Evolutionary conservation across 805 yeast species (phyloP).

Genomic region (Brettanomyces naardenensis): DNA sequence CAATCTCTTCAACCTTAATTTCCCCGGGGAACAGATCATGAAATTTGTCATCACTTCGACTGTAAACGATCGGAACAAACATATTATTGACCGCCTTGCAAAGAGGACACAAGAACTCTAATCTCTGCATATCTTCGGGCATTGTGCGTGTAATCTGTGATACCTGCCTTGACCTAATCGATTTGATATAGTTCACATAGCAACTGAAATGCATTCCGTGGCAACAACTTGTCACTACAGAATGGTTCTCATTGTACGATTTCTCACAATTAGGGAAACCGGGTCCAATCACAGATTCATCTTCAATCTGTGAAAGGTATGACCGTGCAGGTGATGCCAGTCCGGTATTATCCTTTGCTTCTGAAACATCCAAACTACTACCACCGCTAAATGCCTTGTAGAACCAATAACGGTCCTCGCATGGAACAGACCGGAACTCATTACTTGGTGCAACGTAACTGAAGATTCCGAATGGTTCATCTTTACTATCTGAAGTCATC

Average conservation of each 20-base stretch:
- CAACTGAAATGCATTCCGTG: conserved; percentile 90
- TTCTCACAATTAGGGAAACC: conserved; percentile 46
- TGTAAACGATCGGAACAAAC: conserved; percentile 71
- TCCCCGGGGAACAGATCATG: conserved; percentile 9
- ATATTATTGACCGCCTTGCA: conserved; percentile 83
- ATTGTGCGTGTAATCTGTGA: conserved; percentile 74
- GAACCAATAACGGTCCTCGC: conserved; percentile 50
- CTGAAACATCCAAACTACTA: conserved; percentile 27
- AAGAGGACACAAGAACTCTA: conserved; percentile 81
- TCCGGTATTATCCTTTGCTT: conserved; percentile 1
- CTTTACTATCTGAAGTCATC: conserved; percentile 51
- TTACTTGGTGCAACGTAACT: conserved; percentile 52
- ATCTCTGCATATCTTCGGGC: conserved; percentile 64
- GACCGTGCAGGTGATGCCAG: conserved; percentile 4
- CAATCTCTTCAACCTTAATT: conserved; percentile 4
- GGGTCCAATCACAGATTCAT: conserved; percentile 52
- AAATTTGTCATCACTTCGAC: conserved; percentile 29
- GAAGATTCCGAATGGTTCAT: conserved; percentile 70
- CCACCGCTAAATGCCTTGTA: conserved; percentile 51
- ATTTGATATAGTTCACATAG: conserved; percentile 52
- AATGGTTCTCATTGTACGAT: conserved; percentile 31
- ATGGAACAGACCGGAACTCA: conserved; percentile 55
- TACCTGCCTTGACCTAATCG: conserved; percentile 43
- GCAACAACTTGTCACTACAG: conserved; percentile 73
- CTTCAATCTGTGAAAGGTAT: conserved; percentile 30